These are phyloP conservation scores for Didymellaceae sp. DNA, from an alignment of 2,329 filamentous ascomycete species.

Conservation along the genomic window DNA sequence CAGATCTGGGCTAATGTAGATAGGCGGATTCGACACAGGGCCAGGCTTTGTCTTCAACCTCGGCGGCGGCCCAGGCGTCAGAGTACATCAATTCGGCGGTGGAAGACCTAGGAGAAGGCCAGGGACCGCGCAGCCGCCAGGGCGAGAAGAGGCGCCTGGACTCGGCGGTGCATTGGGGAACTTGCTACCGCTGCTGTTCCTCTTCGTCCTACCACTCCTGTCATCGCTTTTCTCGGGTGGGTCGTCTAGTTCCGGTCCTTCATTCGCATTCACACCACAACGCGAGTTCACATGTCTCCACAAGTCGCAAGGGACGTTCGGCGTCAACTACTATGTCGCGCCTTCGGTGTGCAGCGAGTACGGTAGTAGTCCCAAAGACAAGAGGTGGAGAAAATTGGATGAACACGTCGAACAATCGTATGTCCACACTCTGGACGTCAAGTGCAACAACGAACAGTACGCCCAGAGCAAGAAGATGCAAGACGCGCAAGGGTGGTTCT, in stretches of 20 bases:
- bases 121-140: constrained; percentile 59
- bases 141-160: constrained; percentile 59
- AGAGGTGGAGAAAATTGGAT: constrained; percentile 78
- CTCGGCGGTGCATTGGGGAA: constrained; percentile 66
- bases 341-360: constrained; percentile 77
- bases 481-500: constrained; percentile 87
- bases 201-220: constrained; percentile 80
- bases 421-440: constrained; percentile 68
- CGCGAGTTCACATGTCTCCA: constrained; percentile 77
- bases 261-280: constrained; percentile 77
- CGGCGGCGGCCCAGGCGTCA: constrained; percentile 86
- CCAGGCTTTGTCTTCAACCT: constrained; percentile 96
- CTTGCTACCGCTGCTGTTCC: constrained; percentile 83
- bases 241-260: constrained; percentile 64
- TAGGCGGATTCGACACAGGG: constrained; percentile 72
- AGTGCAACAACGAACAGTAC: constrained; percentile 77
- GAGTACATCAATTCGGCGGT: constrained; percentile 95
- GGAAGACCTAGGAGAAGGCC: constrained; percentile 77
- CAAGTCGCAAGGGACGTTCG: constrained; percentile 68
- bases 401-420: constrained; percentile 76
- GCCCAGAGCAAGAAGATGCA: constrained; percentile 72
- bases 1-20: constrained; percentile 29
- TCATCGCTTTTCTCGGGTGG: constrained; percentile 74
- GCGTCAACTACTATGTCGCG: constrained; percentile 85
- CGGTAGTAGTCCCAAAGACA: constrained; percentile 52